phyloP scores from a whole-genome alignment of 768 basidiomycete species.

The Termitomyces bulborhizus region DNA sequence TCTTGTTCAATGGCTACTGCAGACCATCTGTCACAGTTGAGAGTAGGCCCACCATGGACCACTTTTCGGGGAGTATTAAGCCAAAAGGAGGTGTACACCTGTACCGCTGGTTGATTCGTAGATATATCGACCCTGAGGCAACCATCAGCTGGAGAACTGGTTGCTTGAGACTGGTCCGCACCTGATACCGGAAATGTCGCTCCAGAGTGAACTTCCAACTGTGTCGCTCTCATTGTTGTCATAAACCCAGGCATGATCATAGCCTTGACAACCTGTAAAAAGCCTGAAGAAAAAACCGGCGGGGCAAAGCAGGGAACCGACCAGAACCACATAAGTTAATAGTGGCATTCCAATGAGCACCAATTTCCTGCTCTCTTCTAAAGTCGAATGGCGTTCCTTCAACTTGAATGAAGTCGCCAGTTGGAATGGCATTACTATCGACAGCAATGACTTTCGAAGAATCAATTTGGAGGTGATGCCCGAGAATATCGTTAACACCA shows the following conservation, averaged over 20 bases:
- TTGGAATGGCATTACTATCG: conserved; percentile 31
- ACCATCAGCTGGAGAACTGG: neutral
- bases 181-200: conserved; percentile 44
- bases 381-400: conserved; percentile 36
- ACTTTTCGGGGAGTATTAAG: conserved; percentile 40
- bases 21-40: conserved; percentile 33
- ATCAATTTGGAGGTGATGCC: conserved; percentile 23
- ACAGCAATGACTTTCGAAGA: conserved; percentile 27
- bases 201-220: conserved; percentile 36
- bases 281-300: neutral
- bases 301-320: conserved; percentile 6
- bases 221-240: conserved; percentile 25
- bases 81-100: conserved; percentile 43
- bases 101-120: conserved; percentile 45
- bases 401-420: conserved; percentile 19
- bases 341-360: conserved; percentile 28
- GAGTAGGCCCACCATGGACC: conserved; percentile 39
- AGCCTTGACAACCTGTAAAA: conserved; percentile 36
- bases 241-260: conserved; percentile 47
- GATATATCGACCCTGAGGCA: conserved; percentile 37
- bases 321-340: conserved; percentile 22
- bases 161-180: conserved; percentile 11
- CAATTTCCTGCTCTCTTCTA: conserved; percentile 23
- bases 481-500: conserved; percentile 27
- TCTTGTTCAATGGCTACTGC: conserved; percentile 50